These are phyloP conservation scores for Umbilicus rupestris DNA, from an alignment of 164 flowering plant species.

Conservation along the genomic window DNA sequence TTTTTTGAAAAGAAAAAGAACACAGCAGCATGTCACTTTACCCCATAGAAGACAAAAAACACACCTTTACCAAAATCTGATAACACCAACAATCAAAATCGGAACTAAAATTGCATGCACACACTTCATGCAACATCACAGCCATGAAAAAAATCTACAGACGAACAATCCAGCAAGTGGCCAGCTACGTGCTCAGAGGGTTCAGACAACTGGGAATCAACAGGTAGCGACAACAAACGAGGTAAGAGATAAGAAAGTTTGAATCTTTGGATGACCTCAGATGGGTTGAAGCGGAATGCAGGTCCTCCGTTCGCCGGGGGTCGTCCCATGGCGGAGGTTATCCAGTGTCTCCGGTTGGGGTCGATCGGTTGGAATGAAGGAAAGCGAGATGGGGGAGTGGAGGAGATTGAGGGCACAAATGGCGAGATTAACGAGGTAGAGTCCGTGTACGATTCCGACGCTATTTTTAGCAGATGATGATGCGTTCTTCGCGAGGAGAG, in stretches of 20 bases:
- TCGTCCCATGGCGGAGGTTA: slow-evolving; percentile 2
- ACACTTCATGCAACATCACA: not conserved
- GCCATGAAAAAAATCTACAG: too few species aligned
- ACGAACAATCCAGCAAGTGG: too few species aligned
- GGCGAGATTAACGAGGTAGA: slow-evolving; percentile 1
- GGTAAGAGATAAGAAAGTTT: not conserved
- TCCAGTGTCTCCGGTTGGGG: too few species aligned
- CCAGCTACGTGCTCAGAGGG: too few species aligned
- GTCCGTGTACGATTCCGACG: not conserved
- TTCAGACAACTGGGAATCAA: too few species aligned
- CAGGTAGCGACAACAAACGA: not conserved
- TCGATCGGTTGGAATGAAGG: not conserved
- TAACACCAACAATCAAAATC: not conserved
- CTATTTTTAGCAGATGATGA: not conserved
- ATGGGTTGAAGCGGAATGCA: slow-evolving; percentile 1
- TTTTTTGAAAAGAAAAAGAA: not conserved
- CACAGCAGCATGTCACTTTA: not conserved
- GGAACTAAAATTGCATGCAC: not conserved
- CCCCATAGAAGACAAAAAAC: not conserved
- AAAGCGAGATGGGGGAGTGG: not conserved
- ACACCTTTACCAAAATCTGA: not conserved
- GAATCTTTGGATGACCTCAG: not conserved
- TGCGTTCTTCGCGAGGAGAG: not conserved
- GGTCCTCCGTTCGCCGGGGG: slow-evolving; percentile 4
- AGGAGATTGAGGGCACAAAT: too few species aligned